Percentiles rank a stretch among this genome's conserved stretches.
Conservation (phyloP, 768 basidiomycete species). For the Sutorius australiensis region DNA sequence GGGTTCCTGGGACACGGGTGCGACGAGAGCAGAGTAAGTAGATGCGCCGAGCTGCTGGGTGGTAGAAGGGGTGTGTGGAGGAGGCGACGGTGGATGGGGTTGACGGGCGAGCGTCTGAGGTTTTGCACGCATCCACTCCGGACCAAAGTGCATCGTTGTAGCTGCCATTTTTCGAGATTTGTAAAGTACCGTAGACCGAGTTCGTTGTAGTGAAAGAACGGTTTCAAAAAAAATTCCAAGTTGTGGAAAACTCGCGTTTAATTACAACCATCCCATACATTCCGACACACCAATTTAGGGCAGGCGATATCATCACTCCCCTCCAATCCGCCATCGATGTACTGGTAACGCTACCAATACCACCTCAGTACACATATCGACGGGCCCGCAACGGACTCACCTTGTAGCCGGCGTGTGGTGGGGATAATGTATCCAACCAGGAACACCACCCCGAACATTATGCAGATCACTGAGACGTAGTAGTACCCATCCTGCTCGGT, state of each 20-base stretch:
- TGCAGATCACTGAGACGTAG: slow-evolving; percentile 73
- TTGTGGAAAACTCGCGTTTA: slow-evolving; percentile 25
- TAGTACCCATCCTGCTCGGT: slow-evolving; percentile 93
- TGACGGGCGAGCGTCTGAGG: slow-evolving; percentile 51
- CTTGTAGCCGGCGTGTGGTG: slow-evolving; percentile 80
- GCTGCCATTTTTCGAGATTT: slow-evolving; percentile 45
- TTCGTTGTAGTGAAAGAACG: slow-evolving; percentile 12
- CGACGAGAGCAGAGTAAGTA: slow-evolving; percentile 62
- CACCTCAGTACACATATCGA: background rate
- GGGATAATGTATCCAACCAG: slow-evolving; percentile 78
- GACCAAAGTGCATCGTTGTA: slow-evolving; percentile 84
- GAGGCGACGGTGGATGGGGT: slow-evolving; percentile 58
- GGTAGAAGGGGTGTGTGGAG: slow-evolving; percentile 40
- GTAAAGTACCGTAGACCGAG: no score
- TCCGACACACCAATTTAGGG: slow-evolving; percentile 26
- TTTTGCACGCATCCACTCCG: slow-evolving; percentile 90
- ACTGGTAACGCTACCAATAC: slow-evolving; percentile 55
- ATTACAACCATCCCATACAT: slow-evolving; percentile 15
- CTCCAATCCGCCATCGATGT: slow-evolving; percentile 66
- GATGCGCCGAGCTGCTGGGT: slow-evolving; percentile 56
- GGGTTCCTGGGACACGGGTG: slow-evolving; percentile 41
- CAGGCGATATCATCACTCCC: slow-evolving; percentile 26
- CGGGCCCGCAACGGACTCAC: slow-evolving; percentile 41
- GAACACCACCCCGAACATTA: slow-evolving; percentile 69
- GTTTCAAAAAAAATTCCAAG: slow-evolving; percentile 14